Evolutionary conservation across 805 yeast species (phyloP).

Genomic region (Candida maris): DNA sequence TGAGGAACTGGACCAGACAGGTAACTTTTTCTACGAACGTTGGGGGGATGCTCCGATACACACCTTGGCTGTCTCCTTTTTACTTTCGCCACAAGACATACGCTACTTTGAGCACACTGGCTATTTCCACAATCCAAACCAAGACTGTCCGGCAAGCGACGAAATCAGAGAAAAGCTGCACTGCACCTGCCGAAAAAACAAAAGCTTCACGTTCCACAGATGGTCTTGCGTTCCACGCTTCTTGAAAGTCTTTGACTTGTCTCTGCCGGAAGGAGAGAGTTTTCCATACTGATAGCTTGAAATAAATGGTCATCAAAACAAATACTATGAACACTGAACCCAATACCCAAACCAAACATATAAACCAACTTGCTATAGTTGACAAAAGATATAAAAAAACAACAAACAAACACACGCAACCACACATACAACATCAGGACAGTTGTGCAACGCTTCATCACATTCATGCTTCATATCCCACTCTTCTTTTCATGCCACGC

Average conservation of each 20-base stretch:
- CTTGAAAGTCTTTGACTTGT: slow-evolving; percentile 19
- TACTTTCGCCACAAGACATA: slow-evolving; percentile 44
- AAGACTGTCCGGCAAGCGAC: slow-evolving; percentile 52
- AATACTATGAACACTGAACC: neutral
- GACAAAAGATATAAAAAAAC: slow-evolving; percentile 11
- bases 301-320: neutral
- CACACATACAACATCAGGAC: too few species aligned
- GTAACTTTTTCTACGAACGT: slow-evolving; percentile 71
- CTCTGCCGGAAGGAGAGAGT: slow-evolving; percentile 3
- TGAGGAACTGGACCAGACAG: slow-evolving; percentile 52
- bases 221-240: slow-evolving; percentile 52
- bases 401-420: slow-evolving; percentile 2
- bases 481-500: slow-evolving; percentile 8
- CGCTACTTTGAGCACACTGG: slow-evolving; percentile 62
- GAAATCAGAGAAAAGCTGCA: slow-evolving; percentile 40
- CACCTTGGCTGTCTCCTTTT: slow-evolving; percentile 56
- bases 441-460: too few species aligned
- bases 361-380: neutral
- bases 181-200: slow-evolving; percentile 47
- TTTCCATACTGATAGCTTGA: neutral
- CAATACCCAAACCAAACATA: slow-evolving; percentile 1
- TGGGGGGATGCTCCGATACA: slow-evolving; percentile 83
- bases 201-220: slow-evolving; percentile 49
- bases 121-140: slow-evolving; percentile 53
- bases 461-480: too few species aligned